phyloP scores from a whole-genome alignment of 2,329 filamentous ascomycete species.

The Sphaerostilbella broomeana region DNA sequence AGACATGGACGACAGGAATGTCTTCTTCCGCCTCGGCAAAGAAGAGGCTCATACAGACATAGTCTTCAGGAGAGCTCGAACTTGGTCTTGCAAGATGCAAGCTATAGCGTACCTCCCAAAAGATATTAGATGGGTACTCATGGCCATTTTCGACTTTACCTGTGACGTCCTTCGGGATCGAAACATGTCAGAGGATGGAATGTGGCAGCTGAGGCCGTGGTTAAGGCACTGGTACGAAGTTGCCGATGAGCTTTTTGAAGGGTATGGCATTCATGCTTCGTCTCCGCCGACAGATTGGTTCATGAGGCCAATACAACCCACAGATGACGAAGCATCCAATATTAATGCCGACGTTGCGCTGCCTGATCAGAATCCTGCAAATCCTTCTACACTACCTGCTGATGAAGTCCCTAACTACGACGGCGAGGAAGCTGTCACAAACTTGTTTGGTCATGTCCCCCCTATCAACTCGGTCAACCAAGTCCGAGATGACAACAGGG shows the following conservation, averaged over 20 bases:
- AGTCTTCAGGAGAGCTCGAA: conserved; percentile 23
- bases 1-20: conserved; percentile 14
- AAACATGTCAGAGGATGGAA: conserved; percentile 10
- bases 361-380: too few species aligned
- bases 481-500: too few species aligned
- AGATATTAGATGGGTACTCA: conserved; percentile 27
- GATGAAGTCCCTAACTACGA: too few species aligned
- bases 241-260: conserved; percentile 19
- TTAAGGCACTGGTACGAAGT: conserved; percentile 24
- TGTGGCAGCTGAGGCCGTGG: conserved; percentile 24
- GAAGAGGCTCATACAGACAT: conserved; percentile 20
- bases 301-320: too few species aligned
- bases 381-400: too few species aligned
- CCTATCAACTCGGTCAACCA: too few species aligned
- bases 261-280: conserved; percentile 12
- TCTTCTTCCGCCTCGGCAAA: conserved; percentile 20
- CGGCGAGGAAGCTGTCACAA: too few species aligned
- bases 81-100: conserved; percentile 28
- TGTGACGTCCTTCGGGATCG: conserved; percentile 21
- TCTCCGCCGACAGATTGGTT: conserved; percentile 24
- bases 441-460: too few species aligned
- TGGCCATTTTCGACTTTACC: conserved; percentile 26
- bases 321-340: too few species aligned
- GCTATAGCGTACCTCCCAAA: conserved; percentile 18
- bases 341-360: too few species aligned